Evolutionary conservation across 805 yeast genomes (phyloP), one percentile per base, ranked within the genome.

Genomic region (Tetrapisispora phaffii): DNA sequence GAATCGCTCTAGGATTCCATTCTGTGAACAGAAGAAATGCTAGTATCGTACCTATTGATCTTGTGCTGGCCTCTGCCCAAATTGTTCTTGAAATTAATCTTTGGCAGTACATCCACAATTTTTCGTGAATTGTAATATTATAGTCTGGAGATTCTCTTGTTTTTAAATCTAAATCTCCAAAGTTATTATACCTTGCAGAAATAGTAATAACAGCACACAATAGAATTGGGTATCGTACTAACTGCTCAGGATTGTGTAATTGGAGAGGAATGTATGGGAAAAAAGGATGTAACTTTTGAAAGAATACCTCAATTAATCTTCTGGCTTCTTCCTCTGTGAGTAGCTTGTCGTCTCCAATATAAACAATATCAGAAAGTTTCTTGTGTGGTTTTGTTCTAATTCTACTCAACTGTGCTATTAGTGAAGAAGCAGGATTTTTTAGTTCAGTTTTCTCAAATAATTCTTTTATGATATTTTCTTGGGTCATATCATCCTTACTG

Each of bases 1-100:
- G 96, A 48, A 88, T 87, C 3, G 96, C 95, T 44, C 96, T 69
- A 3, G 96, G 96, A 54, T 88, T 87, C 97, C 97, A 89, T 62
- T 90, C 97, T 0, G 96, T 85, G 54, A 86, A 82, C 16, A 89
- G 68, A 41, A 89, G 64, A 57, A 89, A 85, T 0, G 96, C 89
- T 48, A 84, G 72, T 6, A 88, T 80, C 0, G 96, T 86, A 1
- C 96, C 96, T 3, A 88, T 76, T 0, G 93, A 82, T 50, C 96
- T 68, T 7, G 93, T 84, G 47, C 85, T 80, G 0, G 95, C 93
- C 58, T 86, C 96, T 1, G 95, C 96, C 96, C 96, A 88, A 5
- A 86, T 88, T 0, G 95, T 81, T 62, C 82, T 85, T 2, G 94
- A 83, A 35, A 87, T 81, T 47, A 86, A 69, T 49, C 80, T 62